Evolutionary conservation across 345 rosid species (phyloP).

Genomic region (Salix caprea): DNA sequence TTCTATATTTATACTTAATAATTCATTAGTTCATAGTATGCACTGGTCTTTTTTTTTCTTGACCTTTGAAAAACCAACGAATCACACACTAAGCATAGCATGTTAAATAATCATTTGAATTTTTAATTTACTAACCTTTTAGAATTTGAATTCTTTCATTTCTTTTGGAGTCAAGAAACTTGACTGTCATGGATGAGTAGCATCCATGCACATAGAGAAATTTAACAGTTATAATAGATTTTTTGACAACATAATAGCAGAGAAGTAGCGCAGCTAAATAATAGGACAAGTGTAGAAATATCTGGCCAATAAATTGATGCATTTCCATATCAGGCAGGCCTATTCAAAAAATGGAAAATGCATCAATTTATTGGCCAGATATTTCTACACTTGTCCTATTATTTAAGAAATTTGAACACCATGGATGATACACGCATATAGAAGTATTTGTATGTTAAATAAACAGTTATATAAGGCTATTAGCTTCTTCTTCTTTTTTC

Average conservation of each 20-base stretch:
- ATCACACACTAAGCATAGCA: too few relatives aligned
- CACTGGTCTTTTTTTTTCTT: too few relatives aligned
- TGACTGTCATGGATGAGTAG: not conserved
- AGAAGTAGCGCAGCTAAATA: not conserved
- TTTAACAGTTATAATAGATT: not conserved
- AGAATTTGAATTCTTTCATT: too few relatives aligned
- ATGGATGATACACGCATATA: not conserved
- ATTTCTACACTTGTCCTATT: too few relatives aligned
- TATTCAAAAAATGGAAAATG: too few relatives aligned
- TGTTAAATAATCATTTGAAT: too few relatives aligned
- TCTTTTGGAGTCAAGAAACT: slow-evolving; percentile 2
- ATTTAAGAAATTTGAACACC: not conserved
- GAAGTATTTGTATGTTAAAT: not conserved
- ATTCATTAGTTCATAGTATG: too few relatives aligned
- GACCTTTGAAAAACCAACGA: too few relatives aligned
- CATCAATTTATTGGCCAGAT: too few relatives aligned
- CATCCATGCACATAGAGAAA: not conserved
- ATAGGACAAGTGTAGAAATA: not conserved
- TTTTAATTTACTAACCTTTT: too few relatives aligned
- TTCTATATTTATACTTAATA: too few relatives aligned
- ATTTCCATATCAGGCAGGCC: not conserved
- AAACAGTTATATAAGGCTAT: too few relatives aligned
- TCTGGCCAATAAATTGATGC: not conserved
- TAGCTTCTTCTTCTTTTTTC: not conserved
- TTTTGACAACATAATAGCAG: not conserved